Evolutionary conservation across 129 eudicot genomes (phyloP).

Genomic region (Flaveria robusta): DNA sequence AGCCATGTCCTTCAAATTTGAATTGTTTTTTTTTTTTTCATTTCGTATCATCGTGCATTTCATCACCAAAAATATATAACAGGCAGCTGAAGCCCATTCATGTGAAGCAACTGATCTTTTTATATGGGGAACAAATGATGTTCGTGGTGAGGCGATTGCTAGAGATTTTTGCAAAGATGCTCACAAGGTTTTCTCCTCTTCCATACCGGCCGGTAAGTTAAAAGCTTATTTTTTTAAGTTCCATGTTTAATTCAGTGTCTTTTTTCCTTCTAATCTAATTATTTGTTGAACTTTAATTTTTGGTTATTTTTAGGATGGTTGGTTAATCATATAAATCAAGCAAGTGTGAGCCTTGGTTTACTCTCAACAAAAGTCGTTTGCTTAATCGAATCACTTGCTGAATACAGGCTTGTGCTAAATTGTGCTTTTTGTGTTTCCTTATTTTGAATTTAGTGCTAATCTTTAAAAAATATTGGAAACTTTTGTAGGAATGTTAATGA

Average conservation of each 20-base stretch:
- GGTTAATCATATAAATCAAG: constrained; percentile 30
- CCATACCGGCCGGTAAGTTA: constrained; percentile 59
- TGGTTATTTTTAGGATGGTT: constrained; percentile 43
- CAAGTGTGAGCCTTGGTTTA: constrained; percentile 46
- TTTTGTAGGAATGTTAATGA: constrained; percentile 54
- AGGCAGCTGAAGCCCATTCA: constrained; percentile 74
- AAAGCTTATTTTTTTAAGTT: not conserved
- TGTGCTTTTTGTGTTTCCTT: not conserved
- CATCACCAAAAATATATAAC: constrained; percentile 1
- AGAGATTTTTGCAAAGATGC: constrained; percentile 54
- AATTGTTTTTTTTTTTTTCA: not conserved
- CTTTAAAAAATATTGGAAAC: not conserved
- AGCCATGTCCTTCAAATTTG: constrained; percentile 5
- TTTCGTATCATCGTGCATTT: not conserved
- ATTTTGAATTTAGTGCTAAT: not conserved
- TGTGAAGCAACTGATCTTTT: constrained; percentile 44
- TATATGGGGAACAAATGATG: constrained; percentile 56
- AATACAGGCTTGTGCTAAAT: constrained; percentile 56
- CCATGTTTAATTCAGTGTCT: not conserved
- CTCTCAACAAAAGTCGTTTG: constrained; percentile 58
- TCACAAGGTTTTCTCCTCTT: constrained; percentile 31
- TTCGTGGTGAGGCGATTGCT: constrained; percentile 42
- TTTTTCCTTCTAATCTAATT: not conserved
- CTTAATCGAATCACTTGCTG: constrained; percentile 67
- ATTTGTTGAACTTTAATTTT: not conserved